Percentiles rank a stretch among this genome's conserved stretches.
These are phyloP conservation scores for Melastoma candidum DNA, from an alignment of 441 rosid species.

Conservation along the genomic window DNA sequence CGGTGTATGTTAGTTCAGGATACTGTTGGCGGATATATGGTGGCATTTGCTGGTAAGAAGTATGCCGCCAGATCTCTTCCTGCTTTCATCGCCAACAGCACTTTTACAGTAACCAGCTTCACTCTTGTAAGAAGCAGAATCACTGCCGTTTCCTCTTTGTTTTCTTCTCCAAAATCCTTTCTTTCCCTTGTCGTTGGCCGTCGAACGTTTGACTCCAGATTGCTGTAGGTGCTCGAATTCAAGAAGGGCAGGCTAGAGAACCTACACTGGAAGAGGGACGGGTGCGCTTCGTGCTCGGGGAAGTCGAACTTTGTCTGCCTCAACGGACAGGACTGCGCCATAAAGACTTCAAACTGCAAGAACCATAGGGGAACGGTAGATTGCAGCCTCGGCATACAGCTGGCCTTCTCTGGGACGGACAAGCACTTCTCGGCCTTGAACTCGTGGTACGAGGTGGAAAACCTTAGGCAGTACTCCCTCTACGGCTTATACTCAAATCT, in stretches of 20 bases:
- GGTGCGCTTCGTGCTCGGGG: constrained; percentile 62
- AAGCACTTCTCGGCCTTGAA: constrained; percentile 73
- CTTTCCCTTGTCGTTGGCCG: background rate
- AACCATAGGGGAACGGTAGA: constrained; percentile 64
- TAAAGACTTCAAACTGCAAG: constrained; percentile 55
- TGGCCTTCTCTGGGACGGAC: constrained; percentile 96
- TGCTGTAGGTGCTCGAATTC: constrained; percentile 67
- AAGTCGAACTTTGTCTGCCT: constrained; percentile 58
- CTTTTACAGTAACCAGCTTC: constrained; percentile 20
- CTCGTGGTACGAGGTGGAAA: constrained; percentile 92
- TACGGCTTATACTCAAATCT: constrained; percentile 77
- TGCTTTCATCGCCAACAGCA: constrained; percentile 18
- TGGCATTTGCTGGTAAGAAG: constrained; percentile 18
- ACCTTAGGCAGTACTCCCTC: constrained; percentile 84
- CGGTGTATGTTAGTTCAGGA: constrained; percentile 5
- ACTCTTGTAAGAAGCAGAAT: constrained; percentile 14
- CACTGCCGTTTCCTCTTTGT: background rate
- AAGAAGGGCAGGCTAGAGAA: constrained; percentile 84
- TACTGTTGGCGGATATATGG: constrained; percentile 19
- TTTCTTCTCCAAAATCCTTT: too few species aligned
- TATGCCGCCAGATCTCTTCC: constrained; percentile 21
- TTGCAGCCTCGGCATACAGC: constrained; percentile 88
- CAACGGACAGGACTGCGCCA: constrained; percentile 72
- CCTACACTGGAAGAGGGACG: constrained; percentile 89
- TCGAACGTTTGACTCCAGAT: background rate